phyloP scores from a whole-genome alignment of 805 yeast genomes.

The Candida nemodendra region DNA sequence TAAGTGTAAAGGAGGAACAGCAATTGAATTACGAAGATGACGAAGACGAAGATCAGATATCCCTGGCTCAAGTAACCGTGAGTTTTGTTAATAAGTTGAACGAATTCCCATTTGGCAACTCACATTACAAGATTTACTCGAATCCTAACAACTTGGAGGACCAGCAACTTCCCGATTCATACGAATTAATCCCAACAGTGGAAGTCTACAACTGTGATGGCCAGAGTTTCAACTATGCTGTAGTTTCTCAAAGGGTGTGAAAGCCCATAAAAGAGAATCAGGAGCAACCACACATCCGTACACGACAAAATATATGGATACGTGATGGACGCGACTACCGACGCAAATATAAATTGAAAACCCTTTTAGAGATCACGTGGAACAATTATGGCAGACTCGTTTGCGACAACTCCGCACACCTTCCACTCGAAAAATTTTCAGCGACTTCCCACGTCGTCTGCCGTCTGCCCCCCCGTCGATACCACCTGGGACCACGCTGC shows the following conservation, averaged over 20 bases:
- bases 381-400: too few relatives aligned
- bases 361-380: conserved; percentile 11
- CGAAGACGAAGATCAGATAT: conserved; percentile 16
- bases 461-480: too few relatives aligned
- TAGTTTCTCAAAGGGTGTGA: conserved; percentile 9
- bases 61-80: conserved; percentile 33
- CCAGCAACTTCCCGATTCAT: conserved; percentile 12
- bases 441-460: too few relatives aligned
- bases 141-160: conserved; percentile 5
- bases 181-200: conserved; percentile 25
- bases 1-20: conserved; percentile 41
- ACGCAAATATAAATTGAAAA: neutral
- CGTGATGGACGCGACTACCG: too few relatives aligned
- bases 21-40: conserved; percentile 44
- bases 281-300: conserved; percentile 1
- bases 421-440: too few relatives aligned
- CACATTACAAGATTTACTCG: conserved; percentile 26
- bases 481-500: too few relatives aligned
- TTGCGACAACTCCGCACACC: too few relatives aligned
- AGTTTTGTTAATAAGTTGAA: conserved; percentile 43
- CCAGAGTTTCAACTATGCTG: conserved; percentile 7
- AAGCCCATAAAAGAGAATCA: neutral
- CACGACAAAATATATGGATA: neutral
- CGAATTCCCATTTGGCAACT: conserved; percentile 16
- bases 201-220: conserved; percentile 13